These are phyloP conservation scores for Ceriops decandra DNA, from an alignment of 345 rosid genomes.

Conservation along the genomic window DNA sequence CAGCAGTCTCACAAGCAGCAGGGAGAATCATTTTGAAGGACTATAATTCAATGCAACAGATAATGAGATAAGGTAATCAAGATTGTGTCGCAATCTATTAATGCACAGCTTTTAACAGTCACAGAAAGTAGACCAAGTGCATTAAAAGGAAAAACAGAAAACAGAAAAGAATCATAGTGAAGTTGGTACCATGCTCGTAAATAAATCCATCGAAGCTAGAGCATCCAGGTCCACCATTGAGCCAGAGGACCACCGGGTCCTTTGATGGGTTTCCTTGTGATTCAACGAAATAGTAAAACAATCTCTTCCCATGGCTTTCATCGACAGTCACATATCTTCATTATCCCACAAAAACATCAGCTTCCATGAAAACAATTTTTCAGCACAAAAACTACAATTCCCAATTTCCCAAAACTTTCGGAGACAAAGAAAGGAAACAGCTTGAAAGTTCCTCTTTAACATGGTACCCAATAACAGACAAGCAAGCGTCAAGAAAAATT, in stretches of 20 bases:
- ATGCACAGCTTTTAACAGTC: not conserved
- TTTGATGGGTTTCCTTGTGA: conserved; percentile 62
- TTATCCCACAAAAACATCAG: conserved; percentile 6
- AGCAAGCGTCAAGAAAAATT: not conserved
- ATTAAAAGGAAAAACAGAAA: not conserved
- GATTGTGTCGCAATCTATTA: no score
- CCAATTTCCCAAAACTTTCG: not conserved
- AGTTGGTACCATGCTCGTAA: conserved; percentile 65
- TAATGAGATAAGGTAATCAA: not conserved
- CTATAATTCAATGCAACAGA: not conserved
- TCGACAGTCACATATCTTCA: conserved; percentile 68
- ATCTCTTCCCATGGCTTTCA: conserved; percentile 43
- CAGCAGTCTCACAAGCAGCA: not conserved
- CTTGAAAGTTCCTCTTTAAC: not conserved
- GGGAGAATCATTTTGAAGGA: not conserved
- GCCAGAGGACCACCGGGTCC: conserved; percentile 91
- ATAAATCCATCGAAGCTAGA: conserved; percentile 93
- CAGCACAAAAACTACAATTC: not conserved
- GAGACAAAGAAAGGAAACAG: not conserved
- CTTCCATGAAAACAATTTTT: not conserved
- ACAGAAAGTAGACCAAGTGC: not conserved
- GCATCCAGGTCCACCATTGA: conserved; percentile 97
- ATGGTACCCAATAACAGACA: not conserved
- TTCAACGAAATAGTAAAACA: conserved; percentile 76
- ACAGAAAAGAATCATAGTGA: not conserved